These are phyloP conservation scores for Atalantia buxifolia DNA, from an alignment of 345 rosid species.

Conservation along the genomic window DNA sequence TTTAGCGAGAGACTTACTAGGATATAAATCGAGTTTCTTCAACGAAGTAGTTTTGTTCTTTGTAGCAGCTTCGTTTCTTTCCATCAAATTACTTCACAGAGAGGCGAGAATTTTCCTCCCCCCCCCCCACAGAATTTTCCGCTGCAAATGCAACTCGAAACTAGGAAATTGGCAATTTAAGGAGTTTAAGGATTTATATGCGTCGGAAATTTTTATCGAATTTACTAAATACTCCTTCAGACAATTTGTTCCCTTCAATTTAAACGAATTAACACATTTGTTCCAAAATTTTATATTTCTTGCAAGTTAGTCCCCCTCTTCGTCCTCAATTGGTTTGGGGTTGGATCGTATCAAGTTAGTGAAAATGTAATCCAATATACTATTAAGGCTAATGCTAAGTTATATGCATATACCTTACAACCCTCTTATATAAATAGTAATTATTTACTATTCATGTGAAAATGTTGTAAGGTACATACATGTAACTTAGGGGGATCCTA, in stretches of 20 bases:
- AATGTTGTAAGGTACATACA: too few relatives aligned
- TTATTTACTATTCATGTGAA: too few relatives aligned
- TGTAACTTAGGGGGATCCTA: too few relatives aligned
- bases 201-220: background rate
- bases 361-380: too few relatives aligned
- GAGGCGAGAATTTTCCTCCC: background rate
- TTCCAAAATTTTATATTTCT: background rate
- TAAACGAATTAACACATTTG: too few relatives aligned
- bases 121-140: background rate
- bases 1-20: constrained; percentile 28
- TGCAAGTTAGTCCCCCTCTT: background rate
- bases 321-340: accelerated
- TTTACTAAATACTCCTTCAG: background rate
- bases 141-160: background rate
- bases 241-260: background rate
- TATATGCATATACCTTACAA: too few relatives aligned
- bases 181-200: background rate
- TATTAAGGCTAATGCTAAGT: too few relatives aligned
- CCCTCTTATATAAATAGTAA: too few relatives aligned
- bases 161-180: too few relatives aligned
- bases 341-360: too few relatives aligned
- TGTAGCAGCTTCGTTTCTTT: constrained; percentile 28
- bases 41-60: constrained; percentile 30
- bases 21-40: constrained; percentile 43
- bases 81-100: constrained; percentile 36